These are phyloP conservation scores for Coniochaeta prunicola DNA, from an alignment of 2,329 filamentous ascomycete genomes.

Conservation along the genomic window DNA sequence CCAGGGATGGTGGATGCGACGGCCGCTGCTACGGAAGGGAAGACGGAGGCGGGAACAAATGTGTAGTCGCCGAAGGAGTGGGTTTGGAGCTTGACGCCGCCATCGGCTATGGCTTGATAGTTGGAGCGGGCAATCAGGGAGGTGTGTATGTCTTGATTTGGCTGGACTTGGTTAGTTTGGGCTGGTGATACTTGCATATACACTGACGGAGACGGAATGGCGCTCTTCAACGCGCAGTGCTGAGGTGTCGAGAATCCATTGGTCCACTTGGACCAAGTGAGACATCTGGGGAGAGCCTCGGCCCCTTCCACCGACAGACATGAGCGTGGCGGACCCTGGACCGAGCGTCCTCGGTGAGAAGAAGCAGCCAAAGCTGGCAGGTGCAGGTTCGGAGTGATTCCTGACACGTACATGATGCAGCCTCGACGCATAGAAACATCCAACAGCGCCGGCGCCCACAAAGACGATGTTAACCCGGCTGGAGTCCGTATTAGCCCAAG, in stretches of 20 bases:
- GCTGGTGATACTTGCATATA: conserved; percentile 10
- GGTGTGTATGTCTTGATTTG: conserved; percentile 44
- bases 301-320: background rate
- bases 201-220: background rate
- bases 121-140: conserved; percentile 71
- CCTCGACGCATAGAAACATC: conserved; percentile 65
- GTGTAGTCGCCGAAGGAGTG: conserved; percentile 60
- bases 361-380: background rate
- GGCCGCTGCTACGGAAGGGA: conserved; percentile 49
- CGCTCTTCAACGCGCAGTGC: background rate
- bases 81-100: conserved; percentile 59
- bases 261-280: background rate
- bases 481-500: background rate
- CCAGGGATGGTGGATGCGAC: conserved; percentile 33
- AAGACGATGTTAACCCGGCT: conserved; percentile 54
- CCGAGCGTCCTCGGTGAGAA: background rate
- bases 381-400: background rate
- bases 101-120: conserved; percentile 52
- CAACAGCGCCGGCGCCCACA: conserved; percentile 64
- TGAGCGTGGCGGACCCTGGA: background rate
- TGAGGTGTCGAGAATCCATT: background rate
- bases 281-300: background rate
- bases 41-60: conserved; percentile 56
- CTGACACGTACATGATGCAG: conserved; percentile 45
- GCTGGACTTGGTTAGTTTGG: conserved; percentile 23